Percentiles rank a stretch among this genome's conserved stretches.
Conservation (phyloP, 768 basidiomycete species). For the Auriscalpium vulgare region DNA sequence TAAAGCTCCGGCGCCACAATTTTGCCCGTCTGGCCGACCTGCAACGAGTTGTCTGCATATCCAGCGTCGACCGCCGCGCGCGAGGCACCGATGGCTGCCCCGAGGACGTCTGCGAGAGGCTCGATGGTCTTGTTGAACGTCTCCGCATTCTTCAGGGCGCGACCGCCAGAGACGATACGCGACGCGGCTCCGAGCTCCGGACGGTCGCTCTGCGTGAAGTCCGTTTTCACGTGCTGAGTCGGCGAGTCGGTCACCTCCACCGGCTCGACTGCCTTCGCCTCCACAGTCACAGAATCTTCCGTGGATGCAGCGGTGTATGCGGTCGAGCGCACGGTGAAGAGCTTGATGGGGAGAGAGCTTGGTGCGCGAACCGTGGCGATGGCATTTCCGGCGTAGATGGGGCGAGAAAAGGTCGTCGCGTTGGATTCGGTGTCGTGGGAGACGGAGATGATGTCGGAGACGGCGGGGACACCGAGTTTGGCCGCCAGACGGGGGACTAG, state of each 20-base stretch:
- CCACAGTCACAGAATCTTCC: slow-evolving; percentile 46
- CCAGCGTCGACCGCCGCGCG: slow-evolving; percentile 97
- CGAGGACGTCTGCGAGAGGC: slow-evolving; percentile 87
- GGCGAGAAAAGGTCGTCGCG: slow-evolving; percentile 81
- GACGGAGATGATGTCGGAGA: slow-evolving; percentile 85
- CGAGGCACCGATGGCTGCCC: slow-evolving; percentile 96
- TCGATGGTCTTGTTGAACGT: slow-evolving; percentile 83
- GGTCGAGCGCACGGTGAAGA: slow-evolving; percentile 91
- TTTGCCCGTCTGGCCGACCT: slow-evolving; percentile 99
- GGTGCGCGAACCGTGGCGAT: slow-evolving; percentile 84
- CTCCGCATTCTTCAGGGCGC: slow-evolving; percentile 90
- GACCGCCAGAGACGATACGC: slow-evolving; percentile 89
- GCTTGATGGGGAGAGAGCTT: slow-evolving; percentile 73
- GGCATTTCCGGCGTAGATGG: slow-evolving; percentile 97
- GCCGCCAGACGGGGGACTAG: slow-evolving; percentile 90
- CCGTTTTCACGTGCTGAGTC: slow-evolving; percentile 62
- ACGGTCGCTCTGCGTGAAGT: slow-evolving; percentile 82
- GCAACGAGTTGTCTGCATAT: slow-evolving; percentile 94
- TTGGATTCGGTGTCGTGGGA: slow-evolving; percentile 63
- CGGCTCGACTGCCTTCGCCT: slow-evolving; percentile 54
- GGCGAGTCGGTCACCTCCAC: slow-evolving; percentile 49
- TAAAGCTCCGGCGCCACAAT: slow-evolving; percentile 96
- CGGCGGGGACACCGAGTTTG: slow-evolving; percentile 77
- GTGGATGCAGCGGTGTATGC: slow-evolving; percentile 67
- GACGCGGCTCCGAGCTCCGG: slow-evolving; percentile 86